Base-by-base conservation (phyloP, 2,329 filamentous ascomycete genomes). In the Epichloe brachyelytri region DNA sequence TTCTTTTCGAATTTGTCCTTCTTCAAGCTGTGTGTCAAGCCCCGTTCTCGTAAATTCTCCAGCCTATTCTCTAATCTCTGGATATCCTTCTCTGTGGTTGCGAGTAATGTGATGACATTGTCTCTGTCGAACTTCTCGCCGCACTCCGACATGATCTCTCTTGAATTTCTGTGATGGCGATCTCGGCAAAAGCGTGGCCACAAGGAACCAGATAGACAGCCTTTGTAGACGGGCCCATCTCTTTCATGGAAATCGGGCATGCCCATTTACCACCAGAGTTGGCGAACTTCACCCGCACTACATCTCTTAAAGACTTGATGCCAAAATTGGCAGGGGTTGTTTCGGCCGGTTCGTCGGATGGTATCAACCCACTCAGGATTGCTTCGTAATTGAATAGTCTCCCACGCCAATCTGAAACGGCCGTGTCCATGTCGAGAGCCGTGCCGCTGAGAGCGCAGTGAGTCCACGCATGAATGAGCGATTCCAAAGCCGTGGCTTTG, bases 351-450 rank as follows among this genome's bases (percentile, higher is more conserved):
- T 82, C 82, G 58, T 87, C 79, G 22, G 65, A 59, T 64, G 82
- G 69, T 62, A 79, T 72, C 17, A 82, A 63, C 3, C 72, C 73
- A n/a, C 73, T 72, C 51, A 98, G 75, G 19, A 97, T 77, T 0
- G 88, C 82, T 64, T 97, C 90, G 69, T 97, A 97, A 64, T 95
- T 97, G 76, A 95, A 98, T 0, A 98, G 76, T 19, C 83, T 82
- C 1, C 94, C 94, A 4, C 79, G 76, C 55, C 78, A 85, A 67
- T 98, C 93, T 0, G 89, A 93, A 0, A 95, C 90, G 15, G 90
- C 79, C 4, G 86, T 85, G 43, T 80, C 73, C 54, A 74, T 59
- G 20, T 82, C 77, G 19, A 98, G 78, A 0, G 80, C 78, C 53
- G 83, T 80, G 56, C 86, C 85, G 1, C 88, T 94, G n/a, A 98